These are phyloP conservation scores for Apiospora sp. DNA, from an alignment of 2,329 filamentous ascomycete genomes.

Conservation along the genomic window DNA sequence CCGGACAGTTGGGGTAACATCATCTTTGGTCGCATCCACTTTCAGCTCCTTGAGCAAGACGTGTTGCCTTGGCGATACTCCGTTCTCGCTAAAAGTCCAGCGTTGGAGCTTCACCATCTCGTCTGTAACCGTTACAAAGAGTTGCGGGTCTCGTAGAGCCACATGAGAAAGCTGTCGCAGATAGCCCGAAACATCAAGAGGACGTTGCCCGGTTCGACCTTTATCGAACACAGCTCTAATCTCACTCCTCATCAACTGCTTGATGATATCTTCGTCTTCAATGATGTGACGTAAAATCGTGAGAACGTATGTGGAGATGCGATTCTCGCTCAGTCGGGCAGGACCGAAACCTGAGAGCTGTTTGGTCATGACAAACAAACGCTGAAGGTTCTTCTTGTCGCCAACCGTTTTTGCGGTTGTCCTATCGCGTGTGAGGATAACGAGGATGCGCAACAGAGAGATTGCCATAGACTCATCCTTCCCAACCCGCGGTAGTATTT, in stretches of 20 bases:
- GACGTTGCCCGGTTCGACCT: slow-evolving; percentile 54
- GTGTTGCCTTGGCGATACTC: slow-evolving; percentile 38
- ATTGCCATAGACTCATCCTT: slow-evolving; percentile 88
- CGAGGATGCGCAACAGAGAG: slow-evolving; percentile 82
- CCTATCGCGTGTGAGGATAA: slow-evolving; percentile 85
- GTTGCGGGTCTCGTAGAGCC: slow-evolving; percentile 79
- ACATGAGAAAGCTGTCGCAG: slow-evolving; percentile 80
- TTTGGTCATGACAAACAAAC: slow-evolving; percentile 94
- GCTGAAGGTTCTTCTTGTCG: slow-evolving; percentile 87
- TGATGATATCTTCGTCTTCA: slow-evolving; percentile 90
- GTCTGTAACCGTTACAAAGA: slow-evolving; percentile 88
- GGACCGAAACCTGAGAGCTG: slow-evolving; percentile 84
- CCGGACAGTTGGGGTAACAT: slow-evolving; percentile 54
- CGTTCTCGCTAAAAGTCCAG: slow-evolving; percentile 53
- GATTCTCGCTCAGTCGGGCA: slow-evolving; percentile 69
- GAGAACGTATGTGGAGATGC: slow-evolving; percentile 72
- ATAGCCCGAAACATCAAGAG: slow-evolving; percentile 75
- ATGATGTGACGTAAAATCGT: slow-evolving; percentile 90
- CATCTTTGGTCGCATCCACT: slow-evolving; percentile 44
- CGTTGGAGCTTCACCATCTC: slow-evolving; percentile 80
- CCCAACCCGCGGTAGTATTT: slow-evolving; percentile 83
- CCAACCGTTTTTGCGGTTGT: slow-evolving; percentile 78
- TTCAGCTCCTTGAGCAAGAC: slow-evolving; percentile 52
- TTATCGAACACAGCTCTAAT: slow-evolving; percentile 81
- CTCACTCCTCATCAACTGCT: slow-evolving; percentile 90